Evolutionary conservation across 225 moss, liverwort and hornwort genomes (phyloP).

Genomic region (Asterella californica): DNA sequence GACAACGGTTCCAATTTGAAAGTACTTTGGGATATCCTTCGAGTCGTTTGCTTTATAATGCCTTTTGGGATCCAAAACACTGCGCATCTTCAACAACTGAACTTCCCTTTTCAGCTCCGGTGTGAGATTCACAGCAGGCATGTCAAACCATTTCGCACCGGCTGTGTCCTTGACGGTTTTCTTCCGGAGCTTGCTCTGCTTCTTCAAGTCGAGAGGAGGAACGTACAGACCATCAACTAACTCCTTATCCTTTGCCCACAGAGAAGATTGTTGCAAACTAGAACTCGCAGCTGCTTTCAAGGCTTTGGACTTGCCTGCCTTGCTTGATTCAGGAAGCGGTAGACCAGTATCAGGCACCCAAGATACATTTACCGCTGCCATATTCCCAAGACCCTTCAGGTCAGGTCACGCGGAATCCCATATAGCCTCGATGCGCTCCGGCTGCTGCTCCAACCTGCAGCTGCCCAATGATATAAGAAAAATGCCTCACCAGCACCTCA

Average conservation of each 20-base stretch:
- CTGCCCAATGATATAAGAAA: too few species aligned
- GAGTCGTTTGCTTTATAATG: conserved; percentile 93
- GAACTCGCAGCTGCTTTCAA: neutral
- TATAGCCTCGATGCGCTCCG: too few species aligned
- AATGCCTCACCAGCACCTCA: too few species aligned
- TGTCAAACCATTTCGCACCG: conserved; percentile 75
- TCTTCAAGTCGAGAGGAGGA: conserved; percentile 55
- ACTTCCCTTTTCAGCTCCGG: conserved; percentile 75
- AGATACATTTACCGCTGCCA: conserved; percentile 4
- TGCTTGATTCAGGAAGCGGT: conserved; percentile 11
- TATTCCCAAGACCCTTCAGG: neutral
- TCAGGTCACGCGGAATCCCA: too few species aligned
- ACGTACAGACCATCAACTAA: conserved; percentile 59
- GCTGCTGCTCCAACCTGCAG: too few species aligned
- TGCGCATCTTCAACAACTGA: conserved; percentile 72
- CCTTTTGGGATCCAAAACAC: conserved; percentile 81
- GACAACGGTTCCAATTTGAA: conserved; percentile 83
- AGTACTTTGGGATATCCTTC: conserved; percentile 68
- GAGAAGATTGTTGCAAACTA: neutral
- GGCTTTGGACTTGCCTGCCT: neutral
- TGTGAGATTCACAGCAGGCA: conserved; percentile 72
- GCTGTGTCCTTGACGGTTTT: conserved; percentile 57
- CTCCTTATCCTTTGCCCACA: conserved; percentile 46
- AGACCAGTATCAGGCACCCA: conserved; percentile 45
- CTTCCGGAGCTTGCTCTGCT: conserved; percentile 56